phyloP scores from a whole-genome alignment of 1,284 basidiomycete species.

The Moesziomyces aphidis region DNA sequence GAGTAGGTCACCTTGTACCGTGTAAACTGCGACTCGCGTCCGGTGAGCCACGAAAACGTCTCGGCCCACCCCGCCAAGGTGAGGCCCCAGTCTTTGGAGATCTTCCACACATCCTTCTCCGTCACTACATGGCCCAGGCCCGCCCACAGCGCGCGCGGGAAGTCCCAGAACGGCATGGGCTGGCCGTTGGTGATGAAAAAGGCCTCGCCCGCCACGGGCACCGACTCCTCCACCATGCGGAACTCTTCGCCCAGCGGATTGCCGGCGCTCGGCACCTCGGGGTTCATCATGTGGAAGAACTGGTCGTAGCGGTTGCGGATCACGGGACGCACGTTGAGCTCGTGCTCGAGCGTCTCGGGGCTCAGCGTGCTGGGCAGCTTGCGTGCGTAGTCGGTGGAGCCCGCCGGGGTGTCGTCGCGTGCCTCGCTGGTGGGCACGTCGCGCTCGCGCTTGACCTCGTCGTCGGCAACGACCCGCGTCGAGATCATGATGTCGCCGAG shows the following conservation, averaged over 20 bases:
- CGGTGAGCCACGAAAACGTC: constrained; percentile 79
- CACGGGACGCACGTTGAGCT: constrained; percentile 73
- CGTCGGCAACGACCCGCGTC: constrained; percentile 34
- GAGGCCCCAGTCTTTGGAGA: constrained; percentile 55
- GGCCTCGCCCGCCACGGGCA: constrained; percentile 88
- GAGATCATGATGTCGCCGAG: constrained; percentile 53
- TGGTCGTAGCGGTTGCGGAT: constrained; percentile 77
- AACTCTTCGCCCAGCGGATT: constrained; percentile 51
- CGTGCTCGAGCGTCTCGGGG: constrained; percentile 72
- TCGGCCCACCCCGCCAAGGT: constrained; percentile 72
- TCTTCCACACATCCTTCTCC: constrained; percentile 47
- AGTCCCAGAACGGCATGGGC: constrained; percentile 96
- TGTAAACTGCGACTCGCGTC: constrained; percentile 90
- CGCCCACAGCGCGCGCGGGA: constrained; percentile 85
- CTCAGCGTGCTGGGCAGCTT: constrained; percentile 48
- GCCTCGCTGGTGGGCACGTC: constrained; percentile 58
- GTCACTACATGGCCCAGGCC: constrained; percentile 63
- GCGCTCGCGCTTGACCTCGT: constrained; percentile 42
- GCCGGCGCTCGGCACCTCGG: constrained; percentile 43
- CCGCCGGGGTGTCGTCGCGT: constrained; percentile 49
- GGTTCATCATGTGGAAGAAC: constrained; percentile 69
- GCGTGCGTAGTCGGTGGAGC: constrained; percentile 62
- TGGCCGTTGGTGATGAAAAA: constrained; percentile 99
- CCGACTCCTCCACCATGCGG: constrained; percentile 69
- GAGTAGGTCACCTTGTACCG: constrained; percentile 81